phyloP scores from a whole-genome alignment of 2,329 filamentous ascomycete genomes.

The Arthrobotrys pseudoclavata region DNA sequence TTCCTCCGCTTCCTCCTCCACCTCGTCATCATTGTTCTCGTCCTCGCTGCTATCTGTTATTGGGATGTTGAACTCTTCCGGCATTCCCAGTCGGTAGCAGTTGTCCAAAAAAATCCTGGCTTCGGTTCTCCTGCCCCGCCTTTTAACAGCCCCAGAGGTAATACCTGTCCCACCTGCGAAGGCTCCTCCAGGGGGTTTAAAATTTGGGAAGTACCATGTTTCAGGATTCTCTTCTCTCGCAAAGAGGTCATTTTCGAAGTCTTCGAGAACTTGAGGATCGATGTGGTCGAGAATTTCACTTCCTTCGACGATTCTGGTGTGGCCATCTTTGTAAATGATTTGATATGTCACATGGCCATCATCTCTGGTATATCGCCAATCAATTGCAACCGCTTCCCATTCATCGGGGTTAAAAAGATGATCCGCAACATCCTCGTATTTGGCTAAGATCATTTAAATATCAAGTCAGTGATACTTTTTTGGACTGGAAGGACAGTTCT shows the following conservation, averaged over 20 bases:
- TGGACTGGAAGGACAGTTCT: neutral
- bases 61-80: slow-evolving; percentile 49
- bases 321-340: slow-evolving; percentile 54
- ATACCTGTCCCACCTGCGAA: slow-evolving; percentile 52
- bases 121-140: slow-evolving; percentile 37
- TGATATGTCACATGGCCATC: slow-evolving; percentile 43
- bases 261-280: slow-evolving; percentile 41
- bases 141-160: slow-evolving; percentile 45
- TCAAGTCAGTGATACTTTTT: neutral
- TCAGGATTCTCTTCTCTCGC: slow-evolving; percentile 50
- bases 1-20: slow-evolving; percentile 2
- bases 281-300: slow-evolving; percentile 33
- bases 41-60: slow-evolving; percentile 44
- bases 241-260: slow-evolving; percentile 52
- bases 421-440: slow-evolving; percentile 46
- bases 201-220: slow-evolving; percentile 53
- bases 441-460: slow-evolving; percentile 15
- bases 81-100: slow-evolving; percentile 45
- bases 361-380: slow-evolving; percentile 46
- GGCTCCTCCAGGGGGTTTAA: slow-evolving; percentile 45
- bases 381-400: slow-evolving; percentile 48
- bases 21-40: slow-evolving; percentile 14
- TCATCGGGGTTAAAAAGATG: slow-evolving; percentile 52
- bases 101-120: slow-evolving; percentile 42
- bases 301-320: slow-evolving; percentile 32